These are phyloP conservation scores for Senna siamea DNA, from an alignment of 306 rosid species.

Conservation along the genomic window DNA sequence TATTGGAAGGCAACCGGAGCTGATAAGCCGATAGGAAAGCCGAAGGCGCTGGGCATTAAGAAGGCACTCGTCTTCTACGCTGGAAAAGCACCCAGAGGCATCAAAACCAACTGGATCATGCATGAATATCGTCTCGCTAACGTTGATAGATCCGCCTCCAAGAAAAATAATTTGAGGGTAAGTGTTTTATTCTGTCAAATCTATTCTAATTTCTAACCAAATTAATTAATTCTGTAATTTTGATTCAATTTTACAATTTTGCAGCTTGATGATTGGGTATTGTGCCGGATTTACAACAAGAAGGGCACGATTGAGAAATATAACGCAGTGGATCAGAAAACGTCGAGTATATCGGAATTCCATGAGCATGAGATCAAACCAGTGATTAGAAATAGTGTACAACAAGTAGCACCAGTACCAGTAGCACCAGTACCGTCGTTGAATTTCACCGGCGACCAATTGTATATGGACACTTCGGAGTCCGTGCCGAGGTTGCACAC, in stretches of 20 bases:
- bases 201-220: no score
- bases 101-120: slow-evolving; percentile 99
- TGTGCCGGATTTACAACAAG: slow-evolving; percentile 94
- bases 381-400: slow-evolving; percentile 37
- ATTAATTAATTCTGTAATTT: no score
- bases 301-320: slow-evolving; percentile 71
- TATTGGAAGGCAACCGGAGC: slow-evolving; percentile 99
- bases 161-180: slow-evolving; percentile 77
- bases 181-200: no score
- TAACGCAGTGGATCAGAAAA: slow-evolving; percentile 36
- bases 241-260: no score
- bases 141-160: slow-evolving; percentile 82
- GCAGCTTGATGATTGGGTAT: slow-evolving; percentile 98
- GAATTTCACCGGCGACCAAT: slow-evolving; percentile 39
- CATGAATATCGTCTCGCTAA: slow-evolving; percentile 97
- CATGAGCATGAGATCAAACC: slow-evolving; percentile 76
- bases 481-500: slow-evolving; percentile 67
- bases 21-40: slow-evolving; percentile 88
- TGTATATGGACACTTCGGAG: slow-evolving; percentile 60
- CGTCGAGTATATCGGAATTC: slow-evolving; percentile 36
- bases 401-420: background rate
- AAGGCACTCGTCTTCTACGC: slow-evolving; percentile 92
- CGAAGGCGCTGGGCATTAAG: slow-evolving; percentile 80
- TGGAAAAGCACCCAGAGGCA: slow-evolving; percentile 83
- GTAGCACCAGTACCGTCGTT: no score